Conservation (phyloP, 352 stramenopile species). For the Phytophthora europaea region DNA sequence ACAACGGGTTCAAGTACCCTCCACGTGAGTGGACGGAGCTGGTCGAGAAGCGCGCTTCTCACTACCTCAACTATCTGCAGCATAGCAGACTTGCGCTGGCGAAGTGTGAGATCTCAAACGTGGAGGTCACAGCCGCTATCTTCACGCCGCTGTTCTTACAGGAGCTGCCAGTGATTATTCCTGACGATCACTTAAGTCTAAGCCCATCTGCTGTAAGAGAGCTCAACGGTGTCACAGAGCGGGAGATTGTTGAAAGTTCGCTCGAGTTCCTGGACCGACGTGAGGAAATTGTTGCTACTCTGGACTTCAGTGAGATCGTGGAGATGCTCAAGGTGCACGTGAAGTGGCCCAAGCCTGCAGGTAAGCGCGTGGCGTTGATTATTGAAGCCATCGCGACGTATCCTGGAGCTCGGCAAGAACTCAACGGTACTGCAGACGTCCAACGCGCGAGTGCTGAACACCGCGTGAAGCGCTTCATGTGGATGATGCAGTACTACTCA, state of each 20-base stretch:
- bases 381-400: conserved; percentile 72
- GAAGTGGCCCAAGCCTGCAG: conserved; percentile 77
- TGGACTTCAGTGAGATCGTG: conserved; percentile 59
- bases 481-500: conserved; percentile 71
- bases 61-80: conserved; percentile 63
- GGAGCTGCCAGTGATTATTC: conserved; percentile 24
- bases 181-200: conserved; percentile 16
- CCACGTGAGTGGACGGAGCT: conserved; percentile 48
- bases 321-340: conserved; percentile 83
- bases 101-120: conserved; percentile 62
- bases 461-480: conserved; percentile 69
- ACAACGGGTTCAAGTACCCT: conserved; percentile 28
- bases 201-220: conserved; percentile 2
- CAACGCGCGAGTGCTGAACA: conserved; percentile 40
- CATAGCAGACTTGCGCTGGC: conserved; percentile 49
- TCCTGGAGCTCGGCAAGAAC: conserved; percentile 27
- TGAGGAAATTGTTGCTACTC: conserved; percentile 27
- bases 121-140: conserved; percentile 63
- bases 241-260: conserved; percentile 52
- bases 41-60: conserved; percentile 35
- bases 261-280: conserved; percentile 43
- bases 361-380: conserved; percentile 73
- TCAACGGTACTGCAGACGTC: not conserved
- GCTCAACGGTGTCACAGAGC: conserved; percentile 25
- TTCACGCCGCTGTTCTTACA: conserved; percentile 63